phyloP scores from a whole-genome alignment of 2,329 filamentous ascomycete genomes.

The Plectosphaerella cucumerina region DNA sequence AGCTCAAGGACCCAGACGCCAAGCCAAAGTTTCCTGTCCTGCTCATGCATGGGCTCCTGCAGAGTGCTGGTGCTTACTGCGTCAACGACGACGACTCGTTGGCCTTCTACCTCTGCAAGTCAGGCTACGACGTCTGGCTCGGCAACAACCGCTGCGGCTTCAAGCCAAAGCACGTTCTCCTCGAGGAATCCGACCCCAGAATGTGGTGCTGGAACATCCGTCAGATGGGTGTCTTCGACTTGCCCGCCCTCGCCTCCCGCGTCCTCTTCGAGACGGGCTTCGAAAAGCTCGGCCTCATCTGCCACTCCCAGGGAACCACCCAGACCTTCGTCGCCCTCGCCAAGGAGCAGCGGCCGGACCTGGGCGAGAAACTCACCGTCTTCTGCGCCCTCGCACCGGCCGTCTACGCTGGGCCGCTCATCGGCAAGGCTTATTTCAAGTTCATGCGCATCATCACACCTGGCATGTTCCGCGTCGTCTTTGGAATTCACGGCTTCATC shows the following conservation, averaged over 20 bases:
- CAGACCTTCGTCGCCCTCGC: constrained; percentile 83
- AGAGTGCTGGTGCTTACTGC: constrained; percentile 85
- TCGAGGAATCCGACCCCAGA: constrained; percentile 72
- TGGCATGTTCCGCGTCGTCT: constrained; percentile 71
- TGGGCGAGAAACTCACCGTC: constrained; percentile 78
- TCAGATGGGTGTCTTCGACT: constrained; percentile 87
- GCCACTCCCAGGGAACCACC: constrained; percentile 88
- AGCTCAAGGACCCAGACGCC: constrained; percentile 28
- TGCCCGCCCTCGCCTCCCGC: constrained; percentile 74
- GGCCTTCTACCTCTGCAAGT: constrained; percentile 88
- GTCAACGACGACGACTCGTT: constrained; percentile 85
- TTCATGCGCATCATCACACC: constrained; percentile 83
- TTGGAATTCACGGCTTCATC: constrained; percentile 91
- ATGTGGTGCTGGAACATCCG: constrained; percentile 98
- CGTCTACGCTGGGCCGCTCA: constrained; percentile 81
- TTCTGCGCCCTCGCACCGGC: constrained; percentile 91
- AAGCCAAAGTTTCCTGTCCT: constrained; percentile 75
- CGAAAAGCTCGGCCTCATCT: constrained; percentile 74
- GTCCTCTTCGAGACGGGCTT: constrained; percentile 82
- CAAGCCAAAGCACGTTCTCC: constrained; percentile 66
- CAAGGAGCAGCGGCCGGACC: constrained; percentile 81
- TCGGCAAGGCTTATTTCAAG: constrained; percentile 85
- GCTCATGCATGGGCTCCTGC: constrained; percentile 82
- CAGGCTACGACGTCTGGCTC: constrained; percentile 91
- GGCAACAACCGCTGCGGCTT: constrained; percentile 92